phyloP scores from a whole-genome alignment of 179 eudicot genomes.

The Amaranthus tricolor region DNA sequence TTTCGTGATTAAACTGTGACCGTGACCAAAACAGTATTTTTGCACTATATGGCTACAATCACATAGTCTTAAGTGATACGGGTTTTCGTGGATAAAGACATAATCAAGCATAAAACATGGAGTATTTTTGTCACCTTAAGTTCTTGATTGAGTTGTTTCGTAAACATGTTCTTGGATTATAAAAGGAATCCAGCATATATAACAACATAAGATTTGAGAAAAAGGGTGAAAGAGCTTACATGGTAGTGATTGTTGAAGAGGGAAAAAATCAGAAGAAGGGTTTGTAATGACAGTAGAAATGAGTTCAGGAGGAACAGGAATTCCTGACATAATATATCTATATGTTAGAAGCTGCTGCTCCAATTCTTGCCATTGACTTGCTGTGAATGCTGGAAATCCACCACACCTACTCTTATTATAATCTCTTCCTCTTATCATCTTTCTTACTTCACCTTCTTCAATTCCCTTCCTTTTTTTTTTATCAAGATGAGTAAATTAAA shows the following conservation, averaged over 20 bases:
- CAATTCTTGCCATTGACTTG: conserved; percentile 44
- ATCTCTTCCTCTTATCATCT: conserved; percentile 22
- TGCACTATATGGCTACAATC: too few species aligned
- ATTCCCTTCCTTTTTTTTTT: not conserved
- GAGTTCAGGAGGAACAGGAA: conserved; percentile 48
- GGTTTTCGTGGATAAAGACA: too few species aligned
- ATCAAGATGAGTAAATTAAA: not conserved
- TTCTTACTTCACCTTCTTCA: not conserved
- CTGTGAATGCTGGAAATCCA: conserved; percentile 35
- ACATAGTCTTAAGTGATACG: too few species aligned
- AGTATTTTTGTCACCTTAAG: too few species aligned
- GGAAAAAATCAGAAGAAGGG: conserved; percentile 25
- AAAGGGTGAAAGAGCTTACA: conserved; percentile 13
- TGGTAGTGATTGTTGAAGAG: conserved; percentile 25
- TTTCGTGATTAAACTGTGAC: too few species aligned
- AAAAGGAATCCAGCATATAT: not conserved
- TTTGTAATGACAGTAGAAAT: conserved; percentile 31
- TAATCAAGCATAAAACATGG: too few species aligned
- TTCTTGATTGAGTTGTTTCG: too few species aligned
- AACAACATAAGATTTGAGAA: not conserved
- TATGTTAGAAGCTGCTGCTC: conserved; percentile 43
- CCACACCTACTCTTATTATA: not conserved
- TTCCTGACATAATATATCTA: conserved; percentile 42
- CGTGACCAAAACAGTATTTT: too few species aligned
- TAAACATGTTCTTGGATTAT: too few species aligned